phyloP scores from a whole-genome alignment of 75 land plant genomes.

The Selaginella moellendorffii region DNA sequence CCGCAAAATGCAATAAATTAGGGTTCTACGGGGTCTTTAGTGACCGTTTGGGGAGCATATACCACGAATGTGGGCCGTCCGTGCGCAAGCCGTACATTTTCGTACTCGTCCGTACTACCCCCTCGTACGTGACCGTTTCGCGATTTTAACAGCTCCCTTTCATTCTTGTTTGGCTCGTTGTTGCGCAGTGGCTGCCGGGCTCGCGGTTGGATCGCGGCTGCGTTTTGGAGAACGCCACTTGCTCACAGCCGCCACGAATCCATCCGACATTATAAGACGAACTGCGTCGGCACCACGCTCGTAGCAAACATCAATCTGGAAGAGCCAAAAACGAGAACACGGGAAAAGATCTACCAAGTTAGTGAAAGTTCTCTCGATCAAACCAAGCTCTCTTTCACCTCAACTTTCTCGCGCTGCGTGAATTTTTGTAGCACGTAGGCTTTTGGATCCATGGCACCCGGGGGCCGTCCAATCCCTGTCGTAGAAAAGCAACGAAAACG shows the following conservation, averaged over 20 bases:
- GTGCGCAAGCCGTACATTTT: background rate
- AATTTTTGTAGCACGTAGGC: slow-evolving; percentile 86
- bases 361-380: too few relatives aligned
- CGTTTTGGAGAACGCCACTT: slow-evolving; percentile 19
- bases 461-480: slow-evolving; percentile 84
- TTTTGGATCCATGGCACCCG: slow-evolving; percentile 81
- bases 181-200: too few relatives aligned
- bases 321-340: too few relatives aligned
- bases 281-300: slow-evolving; percentile 22
- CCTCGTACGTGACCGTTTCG: background rate
- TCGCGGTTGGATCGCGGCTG: slow-evolving; percentile 4
- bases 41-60: background rate
- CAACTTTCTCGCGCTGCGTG: slow-evolving; percentile 42
- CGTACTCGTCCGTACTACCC: background rate
- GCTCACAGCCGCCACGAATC: slow-evolving; percentile 22
- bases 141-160: too few relatives aligned
- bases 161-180: too few relatives aligned
- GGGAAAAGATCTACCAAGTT: too few relatives aligned
- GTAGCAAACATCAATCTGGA: slow-evolving; percentile 20
- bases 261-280: slow-evolving; percentile 16
- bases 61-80: too few relatives aligned
- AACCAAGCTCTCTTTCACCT: too few relatives aligned
- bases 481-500: slow-evolving; percentile 1
- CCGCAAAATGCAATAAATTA: background rate
- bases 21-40: background rate